Conservation (phyloP, 495 filamentous ascomycete genomes). For the Penicillium goetzii region DNA sequence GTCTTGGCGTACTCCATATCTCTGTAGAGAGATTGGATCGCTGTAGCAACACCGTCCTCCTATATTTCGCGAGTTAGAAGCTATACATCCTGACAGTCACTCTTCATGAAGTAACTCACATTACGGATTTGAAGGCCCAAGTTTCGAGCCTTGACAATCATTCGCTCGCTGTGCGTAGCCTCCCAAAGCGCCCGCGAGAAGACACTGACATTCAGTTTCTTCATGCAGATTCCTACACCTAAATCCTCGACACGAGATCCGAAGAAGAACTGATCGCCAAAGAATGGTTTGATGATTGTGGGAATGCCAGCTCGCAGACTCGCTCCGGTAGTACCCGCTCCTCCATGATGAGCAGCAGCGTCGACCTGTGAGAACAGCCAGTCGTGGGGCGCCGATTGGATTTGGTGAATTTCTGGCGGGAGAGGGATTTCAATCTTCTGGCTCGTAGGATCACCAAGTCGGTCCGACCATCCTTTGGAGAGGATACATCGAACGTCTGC, state of each 20-base stretch:
- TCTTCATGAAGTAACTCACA: constrained; percentile 53
- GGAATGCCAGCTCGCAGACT: constrained; percentile 90
- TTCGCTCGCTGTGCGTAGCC: constrained; percentile 81
- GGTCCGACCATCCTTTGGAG: constrained; percentile 99
- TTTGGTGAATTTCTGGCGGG: constrained; percentile 81
- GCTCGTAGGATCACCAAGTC: constrained; percentile 64
- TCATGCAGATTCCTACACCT: constrained; percentile 87
- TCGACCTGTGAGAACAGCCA: constrained; percentile 96
- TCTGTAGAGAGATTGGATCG: constrained; percentile 91
- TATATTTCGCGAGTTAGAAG: constrained; percentile 34
- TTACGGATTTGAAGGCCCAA: constrained; percentile 85
- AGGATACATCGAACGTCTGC: constrained; percentile 95
- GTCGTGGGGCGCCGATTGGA: constrained; percentile 91
- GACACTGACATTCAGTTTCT: constrained; percentile 79
- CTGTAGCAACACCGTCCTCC: constrained; percentile 87
- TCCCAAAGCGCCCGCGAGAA: constrained; percentile 92
- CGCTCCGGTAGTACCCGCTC: constrained; percentile 93
- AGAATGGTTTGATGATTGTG: constrained; percentile 95
- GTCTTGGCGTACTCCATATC: constrained; percentile 95
- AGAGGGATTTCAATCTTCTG: constrained; percentile 69
- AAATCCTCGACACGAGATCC: constrained; percentile 86
- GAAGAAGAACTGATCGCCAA: constrained; percentile 98
- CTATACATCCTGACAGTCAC: not conserved
- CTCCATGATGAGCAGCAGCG: constrained; percentile 92
- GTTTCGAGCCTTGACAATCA: constrained; percentile 82